phyloP scores from a whole-genome alignment of 2,329 filamentous ascomycete genomes.

The Mollisiaceae sp. region DNA sequence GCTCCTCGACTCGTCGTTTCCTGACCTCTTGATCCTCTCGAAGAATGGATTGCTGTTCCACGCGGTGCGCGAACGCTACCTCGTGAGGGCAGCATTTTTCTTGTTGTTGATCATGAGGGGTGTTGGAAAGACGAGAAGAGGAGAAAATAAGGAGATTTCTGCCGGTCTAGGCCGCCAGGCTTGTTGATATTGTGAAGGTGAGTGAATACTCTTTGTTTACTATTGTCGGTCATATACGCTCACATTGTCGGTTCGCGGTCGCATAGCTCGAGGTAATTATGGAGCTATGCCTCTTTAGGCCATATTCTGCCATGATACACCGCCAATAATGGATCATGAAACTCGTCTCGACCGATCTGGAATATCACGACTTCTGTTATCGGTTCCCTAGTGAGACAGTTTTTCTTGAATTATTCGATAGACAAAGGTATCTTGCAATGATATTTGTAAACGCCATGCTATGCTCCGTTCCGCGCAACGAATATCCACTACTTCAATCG shows the following conservation, averaged over 20 bases:
- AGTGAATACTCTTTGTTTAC: conserved; percentile 19
- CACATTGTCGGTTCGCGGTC: background rate
- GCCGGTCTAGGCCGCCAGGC: background rate
- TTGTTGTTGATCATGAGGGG: conserved; percentile 39
- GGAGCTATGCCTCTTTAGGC: conserved; percentile 1
- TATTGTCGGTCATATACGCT: conserved; percentile 3
- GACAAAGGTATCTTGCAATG: conserved; percentile 17
- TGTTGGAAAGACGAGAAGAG: conserved; percentile 30
- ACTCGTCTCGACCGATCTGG: too few species aligned
- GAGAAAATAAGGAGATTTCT: conserved; percentile 20
- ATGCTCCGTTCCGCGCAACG: conserved; percentile 21
- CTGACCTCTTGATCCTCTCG: conserved; percentile 41
- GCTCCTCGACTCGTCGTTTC: conserved; percentile 42
- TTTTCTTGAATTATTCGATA: background rate
- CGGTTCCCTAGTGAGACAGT: background rate
- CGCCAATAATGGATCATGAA: background rate
- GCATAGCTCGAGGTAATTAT: conserved; percentile 5
- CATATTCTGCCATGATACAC: conserved; percentile 1
- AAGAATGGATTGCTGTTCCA: conserved; percentile 38
- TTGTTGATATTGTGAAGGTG: conserved; percentile 1
- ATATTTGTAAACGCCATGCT: conserved; percentile 17
- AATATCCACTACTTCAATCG: conserved; percentile 16
- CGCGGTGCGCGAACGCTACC: conserved; percentile 38
- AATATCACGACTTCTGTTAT: background rate
- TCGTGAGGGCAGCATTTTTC: conserved; percentile 39